Evolutionary conservation across 2,329 filamentous ascomycete species (phyloP), one percentile per base, ranked within the genome.

Genomic region (Fusarium newnesense): DNA sequence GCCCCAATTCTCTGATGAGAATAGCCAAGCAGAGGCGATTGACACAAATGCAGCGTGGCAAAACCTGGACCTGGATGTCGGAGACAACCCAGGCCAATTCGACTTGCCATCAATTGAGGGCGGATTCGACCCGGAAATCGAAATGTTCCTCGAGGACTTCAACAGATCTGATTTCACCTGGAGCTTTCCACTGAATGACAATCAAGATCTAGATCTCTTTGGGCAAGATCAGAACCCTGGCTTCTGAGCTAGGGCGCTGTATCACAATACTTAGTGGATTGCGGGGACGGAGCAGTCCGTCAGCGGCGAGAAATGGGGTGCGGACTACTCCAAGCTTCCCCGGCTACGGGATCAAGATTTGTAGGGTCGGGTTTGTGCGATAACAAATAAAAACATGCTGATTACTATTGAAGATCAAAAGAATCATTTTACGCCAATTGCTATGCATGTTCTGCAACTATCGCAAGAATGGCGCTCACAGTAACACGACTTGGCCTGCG

Each of bases 71-170:
- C 4, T 37, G 16, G n/a, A 7, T 24, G 16, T 30, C 7, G 50
- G 9, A 19, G 12, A 44, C 10, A 26, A 30, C 5, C 2, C 24
- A 1, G 42, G 46, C 32, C 60, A 67, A n/a, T 42, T 53, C 8
- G 19, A 21, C 7, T 67, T 43, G 49, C 46, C 44, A 4, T 40
- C 34, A 24, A 34, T 43, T 32, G 50, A 58, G 18, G 21, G 24
- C 26, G 64, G 64, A 8, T 61, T 72, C 5, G 67, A 69, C 15
- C 69, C 68, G 4, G 70, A 73, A n/a, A 72, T 73, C 15, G 69
- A 73, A n/a, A 72, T 64, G 42, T 73, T 72, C 50, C 47, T 73
- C 15, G 58, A 69, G 9, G 70, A 72, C 19, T 69, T 69, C 6
- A 70, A 61, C 43, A n/a, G 37, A 15, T 73, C 65, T 3, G 70